A percentile compares a stretch with the other conserved stretches of the same genome.
Evolutionary conservation across 108 stramenopile species (phyloP).

Genomic region (Parietichytrium sp.): DNA sequence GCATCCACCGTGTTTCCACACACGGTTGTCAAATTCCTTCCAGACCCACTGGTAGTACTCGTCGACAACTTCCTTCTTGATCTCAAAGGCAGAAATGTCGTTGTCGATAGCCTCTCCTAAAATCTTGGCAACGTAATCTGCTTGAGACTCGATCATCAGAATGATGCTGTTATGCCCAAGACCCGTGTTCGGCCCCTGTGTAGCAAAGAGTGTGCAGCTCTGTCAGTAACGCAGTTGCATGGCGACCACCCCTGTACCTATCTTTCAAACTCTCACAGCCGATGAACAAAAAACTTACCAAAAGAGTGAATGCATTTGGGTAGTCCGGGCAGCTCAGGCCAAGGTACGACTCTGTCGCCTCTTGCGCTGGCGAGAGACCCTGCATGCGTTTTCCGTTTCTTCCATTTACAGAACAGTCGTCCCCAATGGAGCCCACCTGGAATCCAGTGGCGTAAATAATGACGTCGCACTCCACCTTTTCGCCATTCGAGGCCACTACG

Average conservation of each 20-base stretch:
- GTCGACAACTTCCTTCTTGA: not conserved
- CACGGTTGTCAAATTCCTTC: constrained; percentile 37
- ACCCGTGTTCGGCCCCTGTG: constrained; percentile 37
- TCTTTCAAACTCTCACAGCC: too few relatives aligned
- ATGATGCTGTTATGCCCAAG: constrained; percentile 33
- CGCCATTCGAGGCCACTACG: not conserved
- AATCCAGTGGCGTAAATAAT: constrained; percentile 21
- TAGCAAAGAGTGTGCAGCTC: too few relatives aligned
- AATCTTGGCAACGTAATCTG: not conserved
- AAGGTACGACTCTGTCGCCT: constrained; percentile 16
- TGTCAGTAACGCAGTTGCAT: too few relatives aligned
- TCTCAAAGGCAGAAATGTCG: not conserved
- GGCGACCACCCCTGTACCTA: too few relatives aligned
- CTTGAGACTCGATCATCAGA: constrained; percentile 29
- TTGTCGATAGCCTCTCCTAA: not conserved
- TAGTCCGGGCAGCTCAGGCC: not conserved
- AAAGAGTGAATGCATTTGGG: constrained; percentile 2
- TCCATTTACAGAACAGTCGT: not conserved
- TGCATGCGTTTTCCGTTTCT: not conserved
- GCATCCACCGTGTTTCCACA: constrained; percentile 21
- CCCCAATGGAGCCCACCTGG: not conserved
- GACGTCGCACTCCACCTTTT: constrained; percentile 14
- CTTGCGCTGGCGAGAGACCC: not conserved
- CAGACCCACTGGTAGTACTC: constrained; percentile 35
- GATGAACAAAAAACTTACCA: too few relatives aligned